Percentiles rank a stretch among this genome's conserved stretches.
Conservation (phyloP, 768 basidiomycete genomes). For the Kwoniella sp. region DNA sequence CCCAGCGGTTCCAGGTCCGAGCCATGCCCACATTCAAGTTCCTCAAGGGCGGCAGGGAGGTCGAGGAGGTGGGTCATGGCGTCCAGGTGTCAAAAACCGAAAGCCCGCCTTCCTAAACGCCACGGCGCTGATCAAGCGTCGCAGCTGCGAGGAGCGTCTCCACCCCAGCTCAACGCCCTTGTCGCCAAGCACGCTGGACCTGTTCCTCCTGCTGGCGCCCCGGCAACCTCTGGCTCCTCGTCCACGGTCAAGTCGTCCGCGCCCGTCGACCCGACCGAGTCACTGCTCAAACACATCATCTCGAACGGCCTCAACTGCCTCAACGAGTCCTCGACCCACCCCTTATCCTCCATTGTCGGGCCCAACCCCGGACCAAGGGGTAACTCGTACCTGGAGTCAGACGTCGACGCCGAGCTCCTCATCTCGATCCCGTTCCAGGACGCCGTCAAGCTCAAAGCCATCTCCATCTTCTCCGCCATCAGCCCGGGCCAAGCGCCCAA, state of each 20-base stretch:
- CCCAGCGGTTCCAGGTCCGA: conserved; percentile 37
- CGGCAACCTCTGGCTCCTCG: conserved; percentile 15
- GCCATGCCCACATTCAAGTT: conserved; percentile 52
- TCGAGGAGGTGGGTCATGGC: conserved; percentile 48
- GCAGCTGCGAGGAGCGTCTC: conserved; percentile 48
- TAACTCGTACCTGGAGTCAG: conserved; percentile 48
- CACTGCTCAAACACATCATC: conserved; percentile 42
- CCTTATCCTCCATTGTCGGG: conserved; percentile 45
- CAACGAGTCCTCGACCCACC: conserved; percentile 47
- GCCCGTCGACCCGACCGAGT: conserved; percentile 24
- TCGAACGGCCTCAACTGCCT: conserved; percentile 46
- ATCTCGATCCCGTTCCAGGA: conserved; percentile 49
- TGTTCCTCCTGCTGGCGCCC: conserved; percentile 28
- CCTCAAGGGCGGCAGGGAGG: conserved; percentile 45
- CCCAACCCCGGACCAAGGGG: conserved; percentile 41
- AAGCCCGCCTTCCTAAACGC: background rate
- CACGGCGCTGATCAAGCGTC: background rate
- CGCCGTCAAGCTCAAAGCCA: conserved; percentile 43
- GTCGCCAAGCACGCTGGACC: conserved; percentile 46
- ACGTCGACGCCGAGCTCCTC: conserved; percentile 48
- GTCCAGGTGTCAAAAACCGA: too few species aligned
- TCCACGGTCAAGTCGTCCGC: conserved; percentile 17
- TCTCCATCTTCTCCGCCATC: conserved; percentile 44
- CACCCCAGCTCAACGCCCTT: conserved; percentile 42
- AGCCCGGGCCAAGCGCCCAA: conserved; percentile 46